Evolutionary conservation across 2,329 filamentous ascomycete genomes (phyloP), one percentile per base, ranked within the genome.

Genomic region (Ceratocystis huliohia): DNA sequence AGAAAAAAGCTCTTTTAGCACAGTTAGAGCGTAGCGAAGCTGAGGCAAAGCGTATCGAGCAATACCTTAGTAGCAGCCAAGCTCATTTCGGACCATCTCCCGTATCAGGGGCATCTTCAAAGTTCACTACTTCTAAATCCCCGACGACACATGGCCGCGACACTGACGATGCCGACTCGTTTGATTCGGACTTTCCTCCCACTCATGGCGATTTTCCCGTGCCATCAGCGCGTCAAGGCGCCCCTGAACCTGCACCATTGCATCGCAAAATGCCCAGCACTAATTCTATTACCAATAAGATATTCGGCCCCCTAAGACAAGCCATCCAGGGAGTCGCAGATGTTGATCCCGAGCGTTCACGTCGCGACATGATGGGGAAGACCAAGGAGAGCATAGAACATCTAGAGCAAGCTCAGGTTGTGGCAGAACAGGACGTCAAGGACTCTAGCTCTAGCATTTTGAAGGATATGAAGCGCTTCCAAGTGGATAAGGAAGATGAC

Each of bases 261-360:
- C 91, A 96, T 76, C 88, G 86, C 74, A 96, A 96, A 77, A 86
- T 84, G 53, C 81, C 88, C 1, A 95, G 90, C 73, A 86, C 89
- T n/a, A 91, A 88, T 71, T 96, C 94, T 69, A 92, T 97, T 69
- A 92, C 92, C 1, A 87, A 86, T 73, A 96, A 93, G 77, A 91
- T 99, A 64, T 97, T 99, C 74, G 94, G 93, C 0, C 89, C 92
- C 10, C 88, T 99, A 69, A 95, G 90, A 66, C 93, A 99, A 76
- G 94, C 94, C 0, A 91, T 97, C 44, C 91, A 97, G 73, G 94
- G 94, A 3, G 93, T 97, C 72, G 93, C 94, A 0, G 94, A 99
- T 74, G 90, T 95, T 53, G 94, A 99, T 73, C 94, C 94, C 0
- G 94, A 99, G 77, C 83, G 92, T 69, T 96, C 92, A 56, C 83